A percentile compares a stretch with the other conserved stretches of the same genome.
Conservation (phyloP, 768 basidiomycete species). For the Psilocybe cubensis region DNA sequence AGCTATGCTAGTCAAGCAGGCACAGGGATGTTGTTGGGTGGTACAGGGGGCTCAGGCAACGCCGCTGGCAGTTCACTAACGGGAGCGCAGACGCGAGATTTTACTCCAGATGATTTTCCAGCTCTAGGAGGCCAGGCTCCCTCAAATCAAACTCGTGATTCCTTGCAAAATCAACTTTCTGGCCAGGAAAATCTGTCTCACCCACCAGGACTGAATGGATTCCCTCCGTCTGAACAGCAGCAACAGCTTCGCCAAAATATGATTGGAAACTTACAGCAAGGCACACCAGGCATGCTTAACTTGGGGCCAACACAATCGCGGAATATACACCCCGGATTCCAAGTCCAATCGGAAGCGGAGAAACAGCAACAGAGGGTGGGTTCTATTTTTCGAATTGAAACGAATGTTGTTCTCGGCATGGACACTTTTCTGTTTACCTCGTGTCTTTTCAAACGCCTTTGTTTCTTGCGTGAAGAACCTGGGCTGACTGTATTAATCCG, state of each 20-base stretch:
- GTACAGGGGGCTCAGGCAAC: conserved; percentile 39
- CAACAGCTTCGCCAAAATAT: conserved; percentile 63
- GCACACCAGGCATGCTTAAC: conserved; percentile 73
- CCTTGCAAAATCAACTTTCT: conserved; percentile 34
- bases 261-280: conserved; percentile 49
- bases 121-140: conserved; percentile 74
- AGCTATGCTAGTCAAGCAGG: conserved; percentile 88
- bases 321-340: conserved; percentile 55
- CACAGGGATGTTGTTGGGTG: conserved; percentile 56
- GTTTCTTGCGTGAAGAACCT: conserved; percentile 12
- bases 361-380: conserved; percentile 67
- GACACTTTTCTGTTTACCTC: background rate
- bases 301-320: conserved; percentile 44
- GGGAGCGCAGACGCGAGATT: conserved; percentile 58
- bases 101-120: conserved; percentile 90
- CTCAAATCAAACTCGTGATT: conserved; percentile 33
- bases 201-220: conserved; percentile 82
- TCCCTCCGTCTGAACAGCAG: conserved; percentile 52
- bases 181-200: conserved; percentile 50
- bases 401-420: background rate
- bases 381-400: conserved; percentile 22
- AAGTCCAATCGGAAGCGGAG: conserved; percentile 66
- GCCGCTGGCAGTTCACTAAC: conserved; percentile 37
- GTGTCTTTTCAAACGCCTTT: background rate
- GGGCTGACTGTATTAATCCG: conserved; percentile 19